Percentiles rank a stretch among this genome's conserved stretches.
These are phyloP conservation scores for Rhizophagus clarus DNA, from an alignment of 192 early-diverging fungal species.

Conservation along the genomic window DNA sequence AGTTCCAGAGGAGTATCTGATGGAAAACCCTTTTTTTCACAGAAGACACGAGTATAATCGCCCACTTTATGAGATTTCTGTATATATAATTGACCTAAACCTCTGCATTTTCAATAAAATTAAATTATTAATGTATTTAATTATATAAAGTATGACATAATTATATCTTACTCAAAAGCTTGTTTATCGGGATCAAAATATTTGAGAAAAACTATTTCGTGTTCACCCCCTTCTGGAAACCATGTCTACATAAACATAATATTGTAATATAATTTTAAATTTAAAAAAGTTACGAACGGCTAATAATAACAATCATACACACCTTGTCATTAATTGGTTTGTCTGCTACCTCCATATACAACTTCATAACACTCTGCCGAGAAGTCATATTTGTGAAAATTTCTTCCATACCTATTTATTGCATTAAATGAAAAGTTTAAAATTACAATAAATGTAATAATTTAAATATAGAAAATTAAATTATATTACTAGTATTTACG, in stretches of 20 bases:
- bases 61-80: conserved; percentile 53
- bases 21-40: conserved; percentile 59
- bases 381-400: conserved; percentile 40
- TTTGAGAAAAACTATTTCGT: conserved; percentile 82
- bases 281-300: not conserved
- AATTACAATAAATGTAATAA: not conserved
- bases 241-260: not conserved
- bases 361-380: conserved; percentile 40
- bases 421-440: too few relatives aligned
- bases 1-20: conserved; percentile 59
- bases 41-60: conserved; percentile 61
- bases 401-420: conserved; percentile 41
- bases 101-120: too few relatives aligned
- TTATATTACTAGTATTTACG: conserved; percentile 45
- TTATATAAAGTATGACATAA: not conserved
- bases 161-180: conserved; percentile 57
- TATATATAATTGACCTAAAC: conserved; percentile 59
- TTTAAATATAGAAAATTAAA: not conserved
- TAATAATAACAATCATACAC: conserved; percentile 24
- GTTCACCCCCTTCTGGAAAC: conserved; percentile 25
- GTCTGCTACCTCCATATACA: conserved; percentile 42
- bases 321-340: conserved; percentile 38
- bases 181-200: conserved; percentile 70
- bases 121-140: too few relatives aligned
- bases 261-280: not conserved